These are phyloP conservation scores for Rhizopus arrhizus DNA, from an alignment of 371 early-diverging fungal species.

Conservation along the genomic window DNA sequence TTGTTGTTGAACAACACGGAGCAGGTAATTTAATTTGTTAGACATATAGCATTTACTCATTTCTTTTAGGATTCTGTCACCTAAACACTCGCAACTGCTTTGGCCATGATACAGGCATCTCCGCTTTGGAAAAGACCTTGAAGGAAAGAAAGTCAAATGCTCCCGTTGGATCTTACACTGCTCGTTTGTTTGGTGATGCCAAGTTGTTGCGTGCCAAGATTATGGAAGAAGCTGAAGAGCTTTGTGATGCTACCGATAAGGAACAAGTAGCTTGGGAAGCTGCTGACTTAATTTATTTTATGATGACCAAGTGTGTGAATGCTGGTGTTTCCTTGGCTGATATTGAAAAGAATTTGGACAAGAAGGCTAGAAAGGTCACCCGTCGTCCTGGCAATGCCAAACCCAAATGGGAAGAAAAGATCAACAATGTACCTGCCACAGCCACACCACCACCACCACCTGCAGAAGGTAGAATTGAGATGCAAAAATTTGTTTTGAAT, in stretches of 20 bases:
- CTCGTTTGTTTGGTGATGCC: slow-evolving; percentile 83
- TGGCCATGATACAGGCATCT: slow-evolving; percentile 77
- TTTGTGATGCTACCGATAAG: slow-evolving; percentile 76
- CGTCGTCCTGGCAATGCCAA: slow-evolving; percentile 95
- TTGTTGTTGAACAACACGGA: slow-evolving; percentile 86
- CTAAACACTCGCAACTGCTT: slow-evolving; percentile 90
- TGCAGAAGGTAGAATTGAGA: slow-evolving; percentile 52
- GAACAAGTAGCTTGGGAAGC: slow-evolving; percentile 94
- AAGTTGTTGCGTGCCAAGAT: slow-evolving; percentile 87
- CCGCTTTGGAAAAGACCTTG: slow-evolving; percentile 70
- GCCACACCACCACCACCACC: background rate
- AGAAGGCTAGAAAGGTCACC: slow-evolving; percentile 81
- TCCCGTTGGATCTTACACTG: slow-evolving; percentile 90
- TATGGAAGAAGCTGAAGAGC: slow-evolving; percentile 94
- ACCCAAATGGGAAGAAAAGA: slow-evolving; percentile 60
- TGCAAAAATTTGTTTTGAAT: slow-evolving; percentile 61
- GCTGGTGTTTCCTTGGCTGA: slow-evolving; percentile 84
- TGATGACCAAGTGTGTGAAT: slow-evolving; percentile 83
- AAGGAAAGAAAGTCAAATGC: slow-evolving; percentile 69
- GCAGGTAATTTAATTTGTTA: slow-evolving; percentile 57
- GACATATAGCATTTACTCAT: background rate
- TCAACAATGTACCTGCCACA: slow-evolving; percentile 30
- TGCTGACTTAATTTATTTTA: slow-evolving; percentile 96
- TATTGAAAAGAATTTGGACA: slow-evolving; percentile 84
- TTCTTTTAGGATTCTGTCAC: slow-evolving; percentile 87